A percentile compares a stretch with the other conserved stretches of the same genome.
These are phyloP conservation scores for Camelina neglecta DNA, from an alignment of 345 rosid species.

Conservation along the genomic window DNA sequence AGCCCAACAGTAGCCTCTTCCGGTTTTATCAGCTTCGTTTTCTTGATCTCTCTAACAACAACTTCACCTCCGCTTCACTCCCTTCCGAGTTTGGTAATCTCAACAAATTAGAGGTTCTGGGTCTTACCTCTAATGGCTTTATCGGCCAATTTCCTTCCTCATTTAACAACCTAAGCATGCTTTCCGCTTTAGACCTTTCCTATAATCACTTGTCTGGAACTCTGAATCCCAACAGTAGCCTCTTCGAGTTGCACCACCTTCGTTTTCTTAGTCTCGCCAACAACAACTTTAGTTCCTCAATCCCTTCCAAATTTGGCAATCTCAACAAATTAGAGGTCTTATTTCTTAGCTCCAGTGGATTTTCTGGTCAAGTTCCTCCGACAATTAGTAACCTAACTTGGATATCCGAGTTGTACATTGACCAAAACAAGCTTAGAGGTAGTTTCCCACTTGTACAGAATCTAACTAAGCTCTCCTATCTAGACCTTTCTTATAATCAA, in stretches of 20 bases:
- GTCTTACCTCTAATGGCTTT: too few relatives aligned
- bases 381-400: neutral
- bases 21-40: too few relatives aligned
- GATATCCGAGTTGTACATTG: too few relatives aligned
- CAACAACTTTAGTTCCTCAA: neutral
- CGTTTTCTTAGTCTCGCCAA: neutral
- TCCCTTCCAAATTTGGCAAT: neutral
- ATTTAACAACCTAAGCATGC: too few relatives aligned
- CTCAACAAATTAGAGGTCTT: neutral
- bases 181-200: too few relatives aligned
- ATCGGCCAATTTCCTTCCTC: too few relatives aligned
- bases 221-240: neutral
- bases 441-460: neutral
- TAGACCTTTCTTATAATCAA: neutral
- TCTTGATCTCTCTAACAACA: too few relatives aligned
- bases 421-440: neutral
- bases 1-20: too few relatives aligned
- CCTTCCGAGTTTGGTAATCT: too few relatives aligned
- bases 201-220: neutral
- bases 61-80: too few relatives aligned
- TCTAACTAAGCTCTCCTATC: neutral
- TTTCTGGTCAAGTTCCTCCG: neutral
- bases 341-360: neutral
- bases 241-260: neutral
- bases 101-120: too few relatives aligned